Conservation (phyloP, 2,329 filamentous ascomycete species). For the Penicillium sp. region DNA sequence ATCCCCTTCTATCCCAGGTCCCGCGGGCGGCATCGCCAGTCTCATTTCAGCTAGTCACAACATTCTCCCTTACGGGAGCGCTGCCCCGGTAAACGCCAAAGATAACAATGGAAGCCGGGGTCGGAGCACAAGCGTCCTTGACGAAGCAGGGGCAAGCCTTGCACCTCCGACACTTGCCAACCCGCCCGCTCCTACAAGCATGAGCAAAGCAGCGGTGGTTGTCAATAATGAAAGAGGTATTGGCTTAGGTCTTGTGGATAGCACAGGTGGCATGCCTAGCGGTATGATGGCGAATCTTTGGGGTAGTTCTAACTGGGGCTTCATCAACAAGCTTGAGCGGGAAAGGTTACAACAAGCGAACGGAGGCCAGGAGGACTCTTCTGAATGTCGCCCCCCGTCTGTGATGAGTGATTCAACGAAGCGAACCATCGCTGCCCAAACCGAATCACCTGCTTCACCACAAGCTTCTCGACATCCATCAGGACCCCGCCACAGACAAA, state of each 20-base stretch:
- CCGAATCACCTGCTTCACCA: slow-evolving; percentile 22
- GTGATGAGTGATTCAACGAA: slow-evolving; percentile 29
- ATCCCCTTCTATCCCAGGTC: slow-evolving; percentile 41
- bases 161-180: slow-evolving; percentile 80
- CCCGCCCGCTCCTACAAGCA: slow-evolving; percentile 76
- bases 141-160: slow-evolving; percentile 61
- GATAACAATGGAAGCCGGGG: slow-evolving; percentile 38
- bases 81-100: slow-evolving; percentile 37
- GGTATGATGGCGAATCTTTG: slow-evolving; percentile 90
- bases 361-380: slow-evolving; percentile 17
- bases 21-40: slow-evolving; percentile 71
- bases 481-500: slow-evolving; percentile 52
- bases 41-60: slow-evolving; percentile 82
- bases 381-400: slow-evolving; percentile 21
- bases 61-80: slow-evolving; percentile 64
- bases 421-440: slow-evolving; percentile 18
- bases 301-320: slow-evolving; percentile 82
- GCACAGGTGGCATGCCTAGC: slow-evolving; percentile 70
- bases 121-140: slow-evolving; percentile 34
- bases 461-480: slow-evolving; percentile 25
- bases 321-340: slow-evolving; percentile 59
- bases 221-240: slow-evolving; percentile 74
- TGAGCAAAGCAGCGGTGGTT: slow-evolving; percentile 81
- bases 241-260: slow-evolving; percentile 58
- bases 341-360: slow-evolving; percentile 48